Conservation (phyloP, 805 yeast genomes). For the Kuraishia ogatae region DNA sequence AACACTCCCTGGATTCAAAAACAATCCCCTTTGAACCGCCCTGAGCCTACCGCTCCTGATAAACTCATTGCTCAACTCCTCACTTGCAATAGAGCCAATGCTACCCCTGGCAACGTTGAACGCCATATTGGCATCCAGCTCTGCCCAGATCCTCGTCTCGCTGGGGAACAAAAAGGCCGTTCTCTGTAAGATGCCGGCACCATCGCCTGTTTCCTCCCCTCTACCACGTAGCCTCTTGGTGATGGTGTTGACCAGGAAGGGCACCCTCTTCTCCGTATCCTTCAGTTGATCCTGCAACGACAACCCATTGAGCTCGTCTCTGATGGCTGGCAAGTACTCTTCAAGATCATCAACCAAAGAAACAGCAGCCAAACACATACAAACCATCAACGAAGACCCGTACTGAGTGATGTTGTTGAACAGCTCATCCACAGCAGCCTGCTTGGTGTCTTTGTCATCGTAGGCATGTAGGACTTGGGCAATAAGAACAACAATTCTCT, state of each 20-base stretch:
- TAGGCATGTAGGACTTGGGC: slow-evolving; percentile 75
- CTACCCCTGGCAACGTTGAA: slow-evolving; percentile 46
- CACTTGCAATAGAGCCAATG: slow-evolving; percentile 40
- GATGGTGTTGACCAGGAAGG: slow-evolving; percentile 47
- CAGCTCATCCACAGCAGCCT: slow-evolving; percentile 79
- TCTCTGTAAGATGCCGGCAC: slow-evolving; percentile 47
- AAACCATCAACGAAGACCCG: slow-evolving; percentile 61
- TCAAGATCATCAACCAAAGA: slow-evolving; percentile 52
- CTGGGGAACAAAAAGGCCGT: slow-evolving; percentile 70
- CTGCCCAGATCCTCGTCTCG: slow-evolving; percentile 60
- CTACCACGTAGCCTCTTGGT: slow-evolving; percentile 27
- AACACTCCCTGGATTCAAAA: slow-evolving; percentile 47
- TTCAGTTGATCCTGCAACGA: slow-evolving; percentile 34
- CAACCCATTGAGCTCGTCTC: slow-evolving; percentile 53
- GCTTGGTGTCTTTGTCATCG: slow-evolving; percentile 67
- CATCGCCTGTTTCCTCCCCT: slow-evolving; percentile 1
- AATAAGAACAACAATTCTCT: slow-evolving; percentile 60
- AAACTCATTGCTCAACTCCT: slow-evolving; percentile 43
- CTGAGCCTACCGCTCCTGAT: slow-evolving; percentile 37
- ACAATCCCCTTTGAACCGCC: slow-evolving; percentile 58
- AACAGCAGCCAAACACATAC: slow-evolving; percentile 74
- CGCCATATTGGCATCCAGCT: slow-evolving; percentile 48
- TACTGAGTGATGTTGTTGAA: slow-evolving; percentile 51
- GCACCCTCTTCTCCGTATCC: slow-evolving; percentile 49
- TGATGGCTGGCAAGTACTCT: slow-evolving; percentile 51